Percentiles rank a stretch among this genome's conserved stretches.
Conservation (phyloP, 805 yeast species). For the Kazachstania taianensis region DNA sequence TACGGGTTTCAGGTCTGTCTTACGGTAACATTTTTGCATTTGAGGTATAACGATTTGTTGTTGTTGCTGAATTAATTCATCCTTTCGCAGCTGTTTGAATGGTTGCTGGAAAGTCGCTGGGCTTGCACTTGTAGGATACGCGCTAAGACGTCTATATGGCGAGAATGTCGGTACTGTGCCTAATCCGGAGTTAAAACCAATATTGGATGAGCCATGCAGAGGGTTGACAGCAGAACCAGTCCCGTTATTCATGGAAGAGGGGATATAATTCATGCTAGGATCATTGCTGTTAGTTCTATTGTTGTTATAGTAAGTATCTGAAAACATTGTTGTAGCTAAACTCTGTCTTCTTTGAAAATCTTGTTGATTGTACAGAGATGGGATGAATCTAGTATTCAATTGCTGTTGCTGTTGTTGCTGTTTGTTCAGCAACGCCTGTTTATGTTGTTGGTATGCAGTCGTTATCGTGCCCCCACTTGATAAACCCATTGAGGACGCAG, state of each 20-base stretch:
- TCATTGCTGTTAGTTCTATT: background rate
- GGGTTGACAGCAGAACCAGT: background rate
- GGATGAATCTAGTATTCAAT: conserved; percentile 14
- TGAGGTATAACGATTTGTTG: conserved; percentile 35
- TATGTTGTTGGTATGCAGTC: conserved; percentile 4
- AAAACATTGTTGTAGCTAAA: conserved; percentile 22
- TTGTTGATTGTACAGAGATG: conserved; percentile 14
- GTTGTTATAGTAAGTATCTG: conserved; percentile 1
- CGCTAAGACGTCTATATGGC: conserved; percentile 22
- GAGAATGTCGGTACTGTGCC: conserved; percentile 10
- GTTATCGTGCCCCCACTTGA: background rate
- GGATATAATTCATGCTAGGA: background rate
- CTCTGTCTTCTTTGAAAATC: conserved; percentile 32
- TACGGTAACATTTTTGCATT: conserved; percentile 33
- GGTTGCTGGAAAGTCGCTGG: conserved; percentile 23
- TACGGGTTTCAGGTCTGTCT: conserved; percentile 50
- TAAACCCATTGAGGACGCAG: background rate
- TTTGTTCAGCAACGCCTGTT: conserved; percentile 4
- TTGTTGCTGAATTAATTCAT: too few species aligned
- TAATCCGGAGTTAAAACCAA: background rate
- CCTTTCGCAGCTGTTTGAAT: conserved; percentile 13
- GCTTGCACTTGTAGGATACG: conserved; percentile 16
- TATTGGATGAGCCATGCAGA: background rate
- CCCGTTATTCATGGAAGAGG: background rate
- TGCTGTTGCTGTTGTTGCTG: conserved; percentile 14